Evolutionary conservation across 1,284 basidiomycete genomes (phyloP).

Genomic region (Cerioporus squamosus): DNA sequence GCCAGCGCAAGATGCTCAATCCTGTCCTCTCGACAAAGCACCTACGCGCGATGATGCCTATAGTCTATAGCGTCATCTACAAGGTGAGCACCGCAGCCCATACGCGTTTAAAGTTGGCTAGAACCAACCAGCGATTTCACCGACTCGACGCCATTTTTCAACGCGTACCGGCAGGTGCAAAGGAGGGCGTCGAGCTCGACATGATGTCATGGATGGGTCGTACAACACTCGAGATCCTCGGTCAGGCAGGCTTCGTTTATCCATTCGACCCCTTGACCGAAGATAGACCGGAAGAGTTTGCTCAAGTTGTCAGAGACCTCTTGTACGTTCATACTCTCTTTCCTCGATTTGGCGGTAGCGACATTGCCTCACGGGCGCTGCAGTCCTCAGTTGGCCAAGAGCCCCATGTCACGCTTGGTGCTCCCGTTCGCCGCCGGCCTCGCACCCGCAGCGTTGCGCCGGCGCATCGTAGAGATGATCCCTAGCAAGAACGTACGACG

Average conservation of each 20-base stretch:
- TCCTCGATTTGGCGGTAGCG: not conserved
- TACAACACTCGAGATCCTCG: conserved; percentile 24
- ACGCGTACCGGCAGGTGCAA: conserved; percentile 4
- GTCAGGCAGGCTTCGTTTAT: conserved; percentile 23
- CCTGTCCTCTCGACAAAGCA: conserved; percentile 25
- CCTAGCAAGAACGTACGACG: conserved; percentile 14
- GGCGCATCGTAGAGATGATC: conserved; percentile 13
- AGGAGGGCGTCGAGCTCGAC: conserved; percentile 21
- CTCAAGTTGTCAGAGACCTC: conserved; percentile 29
- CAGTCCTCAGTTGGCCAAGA: conserved; percentile 20
- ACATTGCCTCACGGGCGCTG: not conserved
- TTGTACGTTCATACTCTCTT: conserved; percentile 22
- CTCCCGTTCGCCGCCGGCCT: conserved; percentile 4
- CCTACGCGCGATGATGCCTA: conserved; percentile 18
- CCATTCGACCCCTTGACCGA: conserved; percentile 24
- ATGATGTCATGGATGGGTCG: conserved; percentile 27
- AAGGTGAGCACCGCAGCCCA: conserved; percentile 7
- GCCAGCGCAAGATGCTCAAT: conserved; percentile 28
- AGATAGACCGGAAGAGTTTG: conserved; percentile 28
- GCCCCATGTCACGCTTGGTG: conserved; percentile 3
- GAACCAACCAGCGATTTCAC: not conserved
- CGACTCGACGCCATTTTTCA: conserved; percentile 22
- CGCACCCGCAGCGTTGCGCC: conserved; percentile 15
- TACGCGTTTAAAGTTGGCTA: not conserved
- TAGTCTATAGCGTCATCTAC: conserved; percentile 21